Conservation (phyloP, 2,329 filamentous ascomycete species). For the Aspergillus fumigatus region DNA sequence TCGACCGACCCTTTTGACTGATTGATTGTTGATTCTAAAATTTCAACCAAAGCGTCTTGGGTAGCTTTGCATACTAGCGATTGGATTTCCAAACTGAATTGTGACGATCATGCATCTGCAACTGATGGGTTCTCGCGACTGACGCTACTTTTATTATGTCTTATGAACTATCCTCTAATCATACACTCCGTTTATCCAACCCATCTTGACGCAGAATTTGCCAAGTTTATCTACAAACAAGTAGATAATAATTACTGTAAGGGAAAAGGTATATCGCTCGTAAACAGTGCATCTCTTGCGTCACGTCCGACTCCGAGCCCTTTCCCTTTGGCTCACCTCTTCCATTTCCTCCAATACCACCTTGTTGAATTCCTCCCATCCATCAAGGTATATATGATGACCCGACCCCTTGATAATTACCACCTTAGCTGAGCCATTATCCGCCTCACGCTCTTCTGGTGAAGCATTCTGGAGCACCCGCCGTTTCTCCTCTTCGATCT, state of each 20-base stretch:
- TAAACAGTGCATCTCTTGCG: neutral
- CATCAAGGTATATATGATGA: conserved; percentile 69
- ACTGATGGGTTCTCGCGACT: neutral
- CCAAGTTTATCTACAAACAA: neutral
- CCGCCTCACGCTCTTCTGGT: conserved; percentile 60
- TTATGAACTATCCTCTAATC: neutral
- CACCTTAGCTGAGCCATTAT: conserved; percentile 80
- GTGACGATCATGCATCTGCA: neutral
- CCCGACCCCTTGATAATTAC: conserved; percentile 68
- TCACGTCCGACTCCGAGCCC: conserved; percentile 8
- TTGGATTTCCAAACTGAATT: neutral
- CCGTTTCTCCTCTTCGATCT: conserved; percentile 64
- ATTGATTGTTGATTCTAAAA: neutral
- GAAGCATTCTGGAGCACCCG: conserved; percentile 59
- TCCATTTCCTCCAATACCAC: conserved; percentile 63
- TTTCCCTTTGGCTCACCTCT: conserved; percentile 45
- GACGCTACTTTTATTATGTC: neutral
- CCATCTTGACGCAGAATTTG: neutral
- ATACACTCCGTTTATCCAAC: neutral
- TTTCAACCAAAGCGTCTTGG: neutral
- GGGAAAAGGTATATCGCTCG: neutral
- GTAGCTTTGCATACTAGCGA: neutral
- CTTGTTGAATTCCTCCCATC: conserved; percentile 64
- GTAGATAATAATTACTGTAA: neutral
- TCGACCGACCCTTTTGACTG: neutral